Evolutionary conservation across 2,329 filamentous ascomycete genomes (phyloP), one percentile per base, ranked within the genome.

Genomic region (Xylaria polymorpha): DNA sequence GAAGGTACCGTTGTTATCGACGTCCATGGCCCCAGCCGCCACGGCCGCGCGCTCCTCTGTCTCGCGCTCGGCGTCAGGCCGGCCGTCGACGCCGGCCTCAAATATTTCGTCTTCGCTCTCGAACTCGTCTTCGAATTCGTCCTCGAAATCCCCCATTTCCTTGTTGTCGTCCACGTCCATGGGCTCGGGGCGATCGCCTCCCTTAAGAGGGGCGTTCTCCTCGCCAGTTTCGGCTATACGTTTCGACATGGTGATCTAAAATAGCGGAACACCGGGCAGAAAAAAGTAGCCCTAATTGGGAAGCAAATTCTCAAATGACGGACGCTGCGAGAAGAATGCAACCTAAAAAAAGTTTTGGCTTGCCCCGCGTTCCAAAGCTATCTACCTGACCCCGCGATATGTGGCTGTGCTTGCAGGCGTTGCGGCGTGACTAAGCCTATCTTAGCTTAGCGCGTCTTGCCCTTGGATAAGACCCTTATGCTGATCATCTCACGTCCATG

Each of bases 81-180:
- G 85, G 20, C 95, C 95, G 79, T 98, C 95, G 14, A 98, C 94
- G 70, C 95, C 95, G 4, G 96, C 95, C 83, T 98, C 95, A 69
- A 98, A 83, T 61, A 98, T 93, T 81, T 98, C 94, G 80, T 98
- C 94, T 72, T 89, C 87, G 77, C 85, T 97, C 85, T 98, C 94
- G 74, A 92, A 95, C 78, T 95, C 93, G 77, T 95, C 93, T 81
- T 95, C 93, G 74, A 95, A 98, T 78, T 98, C 95, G 82, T 98
- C 96, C 78, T 97, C 96, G 72, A 97, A 98, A 74, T 98, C 92
- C 78, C 89, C 89, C 85, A 91, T 90, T 32, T 89, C 89, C 77
- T 84, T 84, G 72, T 83, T 84, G 72, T 83, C 79, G 74, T 88
- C 86, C 0, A 92, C 86, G 68, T 91, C 92, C 86, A 89, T 89